These are phyloP conservation scores for Pseudocercospora crystallina DNA, from an alignment of 2,329 filamentous ascomycete species.

Conservation along the genomic window DNA sequence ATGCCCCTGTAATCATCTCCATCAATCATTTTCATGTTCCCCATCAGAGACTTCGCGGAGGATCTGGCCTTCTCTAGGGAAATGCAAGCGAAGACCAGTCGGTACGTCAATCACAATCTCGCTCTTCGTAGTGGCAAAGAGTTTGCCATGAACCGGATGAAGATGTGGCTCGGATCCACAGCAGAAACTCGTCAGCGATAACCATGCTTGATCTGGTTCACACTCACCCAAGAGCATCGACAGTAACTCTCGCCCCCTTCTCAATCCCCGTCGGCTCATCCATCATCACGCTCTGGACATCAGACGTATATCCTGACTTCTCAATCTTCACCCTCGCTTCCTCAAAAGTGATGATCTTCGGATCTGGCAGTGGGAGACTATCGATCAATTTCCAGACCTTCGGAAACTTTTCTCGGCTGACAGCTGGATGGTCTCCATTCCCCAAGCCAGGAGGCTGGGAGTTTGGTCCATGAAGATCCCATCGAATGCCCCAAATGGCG, in stretches of 20 bases:
- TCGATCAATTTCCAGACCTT: conserved; percentile 28
- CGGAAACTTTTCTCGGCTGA: conserved; percentile 25
- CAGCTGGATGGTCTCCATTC: conserved; percentile 18
- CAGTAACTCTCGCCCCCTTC: conserved; percentile 20
- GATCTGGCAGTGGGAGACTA: conserved; percentile 18
- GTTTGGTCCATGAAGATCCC: conserved; percentile 26
- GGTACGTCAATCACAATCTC: conserved; percentile 30
- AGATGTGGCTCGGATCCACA: conserved; percentile 23
- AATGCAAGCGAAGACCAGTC: conserved; percentile 35
- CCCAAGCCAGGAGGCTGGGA: too few relatives aligned
- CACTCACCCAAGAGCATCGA: conserved; percentile 31
- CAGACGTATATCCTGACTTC: conserved; percentile 14
- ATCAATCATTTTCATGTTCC: too few relatives aligned
- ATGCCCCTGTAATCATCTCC: too few relatives aligned
- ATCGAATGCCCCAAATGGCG: conserved; percentile 23
- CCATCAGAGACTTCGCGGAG: too few relatives aligned
- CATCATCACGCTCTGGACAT: too few relatives aligned
- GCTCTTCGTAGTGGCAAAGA: conserved; percentile 22
- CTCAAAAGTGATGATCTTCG: conserved; percentile 23
- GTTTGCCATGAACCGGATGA: conserved; percentile 29
- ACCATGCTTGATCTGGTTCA: neutral
- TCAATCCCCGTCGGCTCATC: conserved; percentile 15
- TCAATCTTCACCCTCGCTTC: conserved; percentile 25
- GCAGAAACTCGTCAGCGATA: conserved; percentile 11
- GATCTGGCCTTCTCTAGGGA: too few relatives aligned